Conservation (phyloP, 2,329 filamentous ascomycete genomes). For the Rhexocercosporidium sp. region DNA sequence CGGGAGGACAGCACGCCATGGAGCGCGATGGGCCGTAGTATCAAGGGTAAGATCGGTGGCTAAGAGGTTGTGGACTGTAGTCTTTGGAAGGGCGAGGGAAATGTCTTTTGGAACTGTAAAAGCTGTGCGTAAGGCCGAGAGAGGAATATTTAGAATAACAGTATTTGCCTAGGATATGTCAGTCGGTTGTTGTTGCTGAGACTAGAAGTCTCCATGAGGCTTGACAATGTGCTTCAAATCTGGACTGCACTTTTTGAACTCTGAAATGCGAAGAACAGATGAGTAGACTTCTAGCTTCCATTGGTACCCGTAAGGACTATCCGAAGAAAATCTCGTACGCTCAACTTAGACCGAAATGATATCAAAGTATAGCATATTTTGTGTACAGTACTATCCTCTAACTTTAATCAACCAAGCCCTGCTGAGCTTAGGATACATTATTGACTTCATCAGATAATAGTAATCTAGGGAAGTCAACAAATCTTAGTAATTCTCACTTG, state of each 20-base stretch:
- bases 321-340: too few relatives aligned
- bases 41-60: constrained; percentile 70
- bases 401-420: too few relatives aligned
- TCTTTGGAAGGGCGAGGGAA: constrained; percentile 55
- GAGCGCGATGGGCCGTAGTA: constrained; percentile 50
- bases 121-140: constrained; percentile 66
- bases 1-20: constrained; percentile 74
- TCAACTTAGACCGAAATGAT: too few relatives aligned
- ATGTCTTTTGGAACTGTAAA: constrained; percentile 62
- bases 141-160: constrained; percentile 68
- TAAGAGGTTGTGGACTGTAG: constrained; percentile 72
- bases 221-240: background rate
- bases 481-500: too few relatives aligned
- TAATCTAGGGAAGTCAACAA: too few relatives aligned
- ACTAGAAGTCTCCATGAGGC: background rate
- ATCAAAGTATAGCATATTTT: too few relatives aligned
- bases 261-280: background rate
- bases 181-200: background rate
- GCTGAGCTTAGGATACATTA: too few relatives aligned
- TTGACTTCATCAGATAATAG: too few relatives aligned
- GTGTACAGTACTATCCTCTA: too few relatives aligned
- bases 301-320: too few relatives aligned
- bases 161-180: constrained; percentile 56
- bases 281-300: background rate
- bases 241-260: background rate